A percentile compares a stretch with the other conserved stretches of the same genome.
phyloP scores from a whole-genome alignment of 805 yeast species.

The Komagataella kurtzmanii region DNA sequence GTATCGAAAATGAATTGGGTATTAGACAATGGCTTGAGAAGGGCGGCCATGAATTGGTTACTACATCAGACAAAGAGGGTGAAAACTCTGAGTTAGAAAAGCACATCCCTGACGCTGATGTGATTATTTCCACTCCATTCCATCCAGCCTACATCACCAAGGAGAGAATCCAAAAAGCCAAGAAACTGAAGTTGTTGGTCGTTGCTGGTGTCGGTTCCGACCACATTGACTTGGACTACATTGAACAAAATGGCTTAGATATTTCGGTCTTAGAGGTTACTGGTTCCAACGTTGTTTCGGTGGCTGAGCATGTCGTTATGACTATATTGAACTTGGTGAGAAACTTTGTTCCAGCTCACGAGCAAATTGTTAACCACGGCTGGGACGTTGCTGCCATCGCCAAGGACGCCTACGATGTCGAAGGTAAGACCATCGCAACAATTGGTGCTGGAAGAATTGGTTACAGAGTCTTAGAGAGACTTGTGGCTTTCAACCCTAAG shows the following conservation, averaged over 20 bases:
- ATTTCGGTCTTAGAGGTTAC: slow-evolving; percentile 71
- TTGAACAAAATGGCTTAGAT: slow-evolving; percentile 40
- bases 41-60: slow-evolving; percentile 52
- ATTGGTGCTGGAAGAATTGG: slow-evolving; percentile 81
- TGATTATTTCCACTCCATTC: slow-evolving; percentile 73
- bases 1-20: slow-evolving; percentile 67
- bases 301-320: slow-evolving; percentile 72
- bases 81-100: slow-evolving; percentile 43
- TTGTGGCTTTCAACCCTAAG: slow-evolving; percentile 61
- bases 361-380: slow-evolving; percentile 41
- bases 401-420: slow-evolving; percentile 61
- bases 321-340: slow-evolving; percentile 58
- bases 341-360: slow-evolving; percentile 71
- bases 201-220: slow-evolving; percentile 86
- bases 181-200: slow-evolving; percentile 53
- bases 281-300: slow-evolving; percentile 69
- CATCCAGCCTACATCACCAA: slow-evolving; percentile 66
- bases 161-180: slow-evolving; percentile 56
- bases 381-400: slow-evolving; percentile 77
- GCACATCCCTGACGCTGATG: slow-evolving; percentile 58
- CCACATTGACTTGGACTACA: slow-evolving; percentile 59
- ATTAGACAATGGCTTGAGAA: slow-evolving; percentile 47
- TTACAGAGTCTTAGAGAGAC: slow-evolving; percentile 57
- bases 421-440: slow-evolving; percentile 65
- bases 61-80: slow-evolving; percentile 62